Evolutionary conservation across 441 rosid genomes (phyloP), one percentile per base, ranked within the genome.

Genomic region (Mallotus repandus): DNA sequence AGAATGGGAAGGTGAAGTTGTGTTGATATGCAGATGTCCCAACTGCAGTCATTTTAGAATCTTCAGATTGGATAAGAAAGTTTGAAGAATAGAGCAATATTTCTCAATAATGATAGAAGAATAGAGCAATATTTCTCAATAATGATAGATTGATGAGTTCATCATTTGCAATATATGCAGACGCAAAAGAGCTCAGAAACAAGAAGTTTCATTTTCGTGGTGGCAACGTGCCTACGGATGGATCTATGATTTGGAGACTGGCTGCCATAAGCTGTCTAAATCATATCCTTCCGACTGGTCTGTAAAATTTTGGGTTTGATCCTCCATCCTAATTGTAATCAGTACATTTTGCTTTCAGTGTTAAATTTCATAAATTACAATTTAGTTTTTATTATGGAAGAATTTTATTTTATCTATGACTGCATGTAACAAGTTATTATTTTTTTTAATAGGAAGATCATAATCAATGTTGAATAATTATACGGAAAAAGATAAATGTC

Each of bases 101-200:
- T n/a, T n/a, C n/a, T n/a, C n/a, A n/a, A n/a, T n/a, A n/a, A n/a
- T n/a, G n/a, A n/a, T n/a, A n/a, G n/a, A n/a, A n/a, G n/a, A n/a
- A n/a, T n/a, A n/a, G n/a, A n/a, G 73, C 65, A 4, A 46, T 70
- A 13, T 60, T 59, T 46, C 16, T 70, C n/a, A 59, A 70, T 32
- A 0, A 19, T 5, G 66, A 38, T 18, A 25, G 29, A 25, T 8
- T 11, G 2, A 4, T 11, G 2, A 58, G 54, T 59, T 25, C 41
- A 13, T 22, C 41, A 4, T 5, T 70, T 46, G 61, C 45, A 45
- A 19, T 59, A 15, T 8, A 3, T 13, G 18, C 64, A 29, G 65
- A 58, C 1, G 8, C 5, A 29, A 6, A 14, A 69, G 18, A 15
- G 14, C 13, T 70, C 4, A 45, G 41, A 4, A 46, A 70, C 15